These are phyloP conservation scores for Martiniozyma asiatica DNA, from an alignment of 1,139 yeast genomes.

Conservation along the genomic window DNA sequence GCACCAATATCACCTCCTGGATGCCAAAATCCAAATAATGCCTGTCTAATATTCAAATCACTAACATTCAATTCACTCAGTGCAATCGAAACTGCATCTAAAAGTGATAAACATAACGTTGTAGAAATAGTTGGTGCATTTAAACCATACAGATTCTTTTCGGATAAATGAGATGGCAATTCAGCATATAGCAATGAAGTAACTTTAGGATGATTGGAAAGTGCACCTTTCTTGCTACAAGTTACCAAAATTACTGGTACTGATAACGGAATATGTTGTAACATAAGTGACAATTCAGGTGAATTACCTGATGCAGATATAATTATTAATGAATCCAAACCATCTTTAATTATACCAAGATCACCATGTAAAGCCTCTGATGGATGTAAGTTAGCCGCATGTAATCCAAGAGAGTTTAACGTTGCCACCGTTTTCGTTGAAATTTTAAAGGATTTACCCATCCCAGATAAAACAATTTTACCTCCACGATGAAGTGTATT, in stretches of 20 bases:
- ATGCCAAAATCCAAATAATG: constrained; percentile 56
- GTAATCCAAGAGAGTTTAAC: constrained; percentile 64
- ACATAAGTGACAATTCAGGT: constrained; percentile 52
- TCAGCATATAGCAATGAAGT: constrained; percentile 49
- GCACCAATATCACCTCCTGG: constrained; percentile 90
- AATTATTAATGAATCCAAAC: constrained; percentile 49
- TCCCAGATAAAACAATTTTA: constrained; percentile 65
- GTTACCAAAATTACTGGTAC: constrained; percentile 56
- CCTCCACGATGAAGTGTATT: constrained; percentile 41
- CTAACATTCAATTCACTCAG: constrained; percentile 54
- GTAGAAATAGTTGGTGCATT: constrained; percentile 87
- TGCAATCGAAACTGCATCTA: constrained; percentile 71
- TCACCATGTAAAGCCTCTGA: constrained; percentile 89
- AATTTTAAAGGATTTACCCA: constrained; percentile 76
- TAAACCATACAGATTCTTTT: constrained; percentile 59
- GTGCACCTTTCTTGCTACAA: constrained; percentile 38
- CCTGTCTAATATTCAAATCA: constrained; percentile 41
- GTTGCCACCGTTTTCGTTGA: constrained; percentile 75
- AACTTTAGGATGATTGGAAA: constrained; percentile 33
- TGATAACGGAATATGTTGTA: constrained; percentile 44
- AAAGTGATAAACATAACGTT: constrained; percentile 60
- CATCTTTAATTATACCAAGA: constrained; percentile 50
- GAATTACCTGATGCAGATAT: constrained; percentile 79
- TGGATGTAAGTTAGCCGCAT: constrained; percentile 62
- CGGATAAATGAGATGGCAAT: constrained; percentile 45